A percentile compares a stretch with the other conserved stretches of the same genome.
Conservation (phyloP, 139 green algal genomes). For the Closterium sp. region DNA sequence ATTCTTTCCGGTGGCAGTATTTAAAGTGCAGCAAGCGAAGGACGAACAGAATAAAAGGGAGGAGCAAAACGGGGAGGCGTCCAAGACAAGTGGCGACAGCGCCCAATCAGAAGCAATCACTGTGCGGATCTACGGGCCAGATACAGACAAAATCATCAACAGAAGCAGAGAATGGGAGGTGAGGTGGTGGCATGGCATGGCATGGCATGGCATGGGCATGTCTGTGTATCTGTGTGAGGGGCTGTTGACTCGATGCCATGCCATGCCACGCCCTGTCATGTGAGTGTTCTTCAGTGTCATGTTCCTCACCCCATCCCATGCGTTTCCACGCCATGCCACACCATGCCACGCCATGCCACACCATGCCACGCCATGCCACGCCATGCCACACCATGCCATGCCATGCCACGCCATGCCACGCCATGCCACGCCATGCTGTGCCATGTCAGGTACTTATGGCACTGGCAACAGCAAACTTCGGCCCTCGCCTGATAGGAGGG, state of each 20-base stretch:
- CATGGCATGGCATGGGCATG: neutral
- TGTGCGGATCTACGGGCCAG: slow-evolving; percentile 84
- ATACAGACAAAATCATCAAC: slow-evolving; percentile 86
- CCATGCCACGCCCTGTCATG: neutral
- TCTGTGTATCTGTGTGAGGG: neutral
- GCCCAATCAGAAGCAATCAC: slow-evolving; percentile 58
- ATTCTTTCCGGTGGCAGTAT: neutral
- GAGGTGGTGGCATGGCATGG: slow-evolving; percentile 1
- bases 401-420: neutral
- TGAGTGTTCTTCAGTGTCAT: neutral
- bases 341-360: neutral
- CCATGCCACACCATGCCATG: neutral
- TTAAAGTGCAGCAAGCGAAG: neutral
- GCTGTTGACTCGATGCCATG: neutral
- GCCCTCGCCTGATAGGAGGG: neutral
- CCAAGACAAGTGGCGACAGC: neutral
- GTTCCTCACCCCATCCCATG: neutral
- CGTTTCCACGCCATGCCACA: neutral
- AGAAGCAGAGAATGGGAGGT: slow-evolving; percentile 63
- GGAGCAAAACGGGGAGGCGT: neutral
- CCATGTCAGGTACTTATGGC: neutral
- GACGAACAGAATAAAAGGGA: neutral
- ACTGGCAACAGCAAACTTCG: neutral
- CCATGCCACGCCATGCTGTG: neutral
- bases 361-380: neutral